Evolutionary conservation across 805 yeast species (phyloP).

Genomic region (Tetrapisispora phaffii): DNA sequence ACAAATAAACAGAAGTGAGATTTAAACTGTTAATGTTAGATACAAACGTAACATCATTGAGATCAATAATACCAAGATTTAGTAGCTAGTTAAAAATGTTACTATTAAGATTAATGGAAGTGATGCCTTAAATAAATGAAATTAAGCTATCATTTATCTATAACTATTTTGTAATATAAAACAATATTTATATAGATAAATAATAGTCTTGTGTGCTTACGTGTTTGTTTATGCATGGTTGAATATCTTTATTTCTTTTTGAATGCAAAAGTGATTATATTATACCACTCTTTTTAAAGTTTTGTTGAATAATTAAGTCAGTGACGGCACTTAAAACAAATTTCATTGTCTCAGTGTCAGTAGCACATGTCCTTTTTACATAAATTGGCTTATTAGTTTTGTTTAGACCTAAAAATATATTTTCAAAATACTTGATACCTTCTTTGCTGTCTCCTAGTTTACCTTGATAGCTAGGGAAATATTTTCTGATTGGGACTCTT

Average conservation of each 20-base stretch:
- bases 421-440: constrained; percentile 63
- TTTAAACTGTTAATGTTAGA: too few relatives aligned
- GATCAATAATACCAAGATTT: too few relatives aligned
- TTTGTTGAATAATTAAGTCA: constrained; percentile 79
- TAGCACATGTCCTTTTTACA: constrained; percentile 90
- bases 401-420: constrained; percentile 53
- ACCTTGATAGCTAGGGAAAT: constrained; percentile 74
- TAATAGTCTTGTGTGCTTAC: background rate
- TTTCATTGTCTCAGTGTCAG: constrained; percentile 80
- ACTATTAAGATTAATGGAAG: too few relatives aligned
- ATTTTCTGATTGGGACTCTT: constrained; percentile 53
- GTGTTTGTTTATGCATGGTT: background rate
- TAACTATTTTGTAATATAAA: too few relatives aligned
- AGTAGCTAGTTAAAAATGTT: too few relatives aligned
- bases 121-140: too few relatives aligned
- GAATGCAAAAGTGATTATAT: constrained; percentile 28
- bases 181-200: too few relatives aligned
- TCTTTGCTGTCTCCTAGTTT: constrained; percentile 52
- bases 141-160: too few relatives aligned
- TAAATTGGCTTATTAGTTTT: constrained; percentile 63
- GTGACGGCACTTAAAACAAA: constrained; percentile 89
- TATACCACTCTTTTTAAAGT: constrained; percentile 67
- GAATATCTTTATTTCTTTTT: background rate
- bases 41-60: too few relatives aligned
- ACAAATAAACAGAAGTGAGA: too few relatives aligned